phyloP scores from a whole-genome alignment of 192 early-diverging fungal genomes.

The Dissophora ornata region DNA sequence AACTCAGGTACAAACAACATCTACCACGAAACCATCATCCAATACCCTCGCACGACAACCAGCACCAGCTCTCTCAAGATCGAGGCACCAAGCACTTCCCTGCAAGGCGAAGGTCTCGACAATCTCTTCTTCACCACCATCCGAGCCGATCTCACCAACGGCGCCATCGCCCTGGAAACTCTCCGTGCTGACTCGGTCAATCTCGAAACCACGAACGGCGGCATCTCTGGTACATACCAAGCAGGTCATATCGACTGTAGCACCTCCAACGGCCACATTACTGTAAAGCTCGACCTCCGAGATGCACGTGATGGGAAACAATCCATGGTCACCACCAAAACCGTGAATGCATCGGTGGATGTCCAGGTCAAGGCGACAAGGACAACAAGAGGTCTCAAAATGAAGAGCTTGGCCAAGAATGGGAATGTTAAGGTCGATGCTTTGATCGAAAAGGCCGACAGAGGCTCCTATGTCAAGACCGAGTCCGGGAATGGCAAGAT shows the following conservation, averaged over 20 bases:
- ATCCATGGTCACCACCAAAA: slow-evolving; percentile 6
- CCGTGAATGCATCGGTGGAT: slow-evolving; percentile 16
- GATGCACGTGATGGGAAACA: slow-evolving; percentile 25
- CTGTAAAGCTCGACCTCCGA: slow-evolving; percentile 12
- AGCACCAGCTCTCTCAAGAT: slow-evolving; percentile 9
- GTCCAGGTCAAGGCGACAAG: slow-evolving; percentile 14
- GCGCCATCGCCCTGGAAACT: slow-evolving; percentile 1
- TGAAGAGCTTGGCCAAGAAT: slow-evolving; percentile 18
- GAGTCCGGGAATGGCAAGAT: slow-evolving; percentile 15
- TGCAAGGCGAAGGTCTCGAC: slow-evolving; percentile 7
- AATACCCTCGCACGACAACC: slow-evolving; percentile 9
- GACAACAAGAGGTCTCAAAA: slow-evolving; percentile 23
- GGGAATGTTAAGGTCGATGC: slow-evolving; percentile 16
- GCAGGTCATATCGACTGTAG: slow-evolving; percentile 22
- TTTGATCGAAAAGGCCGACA: slow-evolving; percentile 26
- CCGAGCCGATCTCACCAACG: slow-evolving; percentile 25
- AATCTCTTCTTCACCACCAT: slow-evolving; percentile 18
- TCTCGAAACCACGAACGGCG: slow-evolving; percentile 22
- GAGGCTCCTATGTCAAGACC: slow-evolving; percentile 11
- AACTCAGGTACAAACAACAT: not conserved
- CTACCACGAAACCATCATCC: slow-evolving; percentile 39
- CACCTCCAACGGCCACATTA: slow-evolving; percentile 28
- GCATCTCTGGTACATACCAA: slow-evolving; percentile 17
- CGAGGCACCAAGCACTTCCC: slow-evolving; percentile 12
- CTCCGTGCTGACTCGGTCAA: not conserved